Evolutionary conservation across 768 basidiomycete genomes (phyloP).

Genomic region (Russula vinacea): DNA sequence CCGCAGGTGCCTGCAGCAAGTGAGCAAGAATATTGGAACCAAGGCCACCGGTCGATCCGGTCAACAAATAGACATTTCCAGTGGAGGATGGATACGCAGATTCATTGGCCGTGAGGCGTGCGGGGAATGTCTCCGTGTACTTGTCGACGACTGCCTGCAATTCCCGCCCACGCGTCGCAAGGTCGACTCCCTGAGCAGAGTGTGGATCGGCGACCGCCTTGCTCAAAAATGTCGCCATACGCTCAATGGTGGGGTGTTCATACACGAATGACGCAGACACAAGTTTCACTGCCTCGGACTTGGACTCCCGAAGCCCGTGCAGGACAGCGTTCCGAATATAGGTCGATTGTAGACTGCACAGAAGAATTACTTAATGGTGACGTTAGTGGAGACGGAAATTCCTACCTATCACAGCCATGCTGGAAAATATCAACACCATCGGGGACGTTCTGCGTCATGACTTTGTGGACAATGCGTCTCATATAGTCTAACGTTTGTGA

Average conservation of each 20-base stretch:
- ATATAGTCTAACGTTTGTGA: constrained; percentile 36
- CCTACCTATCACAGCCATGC: constrained; percentile 43
- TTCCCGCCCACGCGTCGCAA: constrained; percentile 22
- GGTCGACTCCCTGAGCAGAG: constrained; percentile 7
- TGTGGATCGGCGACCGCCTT: constrained; percentile 12
- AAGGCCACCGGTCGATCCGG: constrained; percentile 32
- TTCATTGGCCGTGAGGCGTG: constrained; percentile 1
- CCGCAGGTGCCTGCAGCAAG: constrained; percentile 20
- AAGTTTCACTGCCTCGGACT: constrained; percentile 19
- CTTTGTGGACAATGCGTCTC: constrained; percentile 37
- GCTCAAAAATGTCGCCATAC: constrained; percentile 27
- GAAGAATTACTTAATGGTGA: not conserved
- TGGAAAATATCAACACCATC: constrained; percentile 43
- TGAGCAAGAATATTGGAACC: constrained; percentile 32
- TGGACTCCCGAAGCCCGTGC: constrained; percentile 31
- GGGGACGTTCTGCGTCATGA: constrained; percentile 33
- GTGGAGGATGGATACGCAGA: not conserved
- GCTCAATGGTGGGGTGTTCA: constrained; percentile 30
- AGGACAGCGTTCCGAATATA: constrained; percentile 34
- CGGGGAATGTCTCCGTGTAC: constrained; percentile 31
- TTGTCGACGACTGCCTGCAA: constrained; percentile 30
- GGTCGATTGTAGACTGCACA: constrained; percentile 32
- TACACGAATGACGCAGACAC: constrained; percentile 32
- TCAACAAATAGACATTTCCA: constrained; percentile 29
- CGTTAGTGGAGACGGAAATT: not conserved